Percentiles rank a stretch among this genome's conserved stretches.
phyloP scores from a whole-genome alignment of 1,284 basidiomycete species.

The Ganoderma sp. region DNA sequence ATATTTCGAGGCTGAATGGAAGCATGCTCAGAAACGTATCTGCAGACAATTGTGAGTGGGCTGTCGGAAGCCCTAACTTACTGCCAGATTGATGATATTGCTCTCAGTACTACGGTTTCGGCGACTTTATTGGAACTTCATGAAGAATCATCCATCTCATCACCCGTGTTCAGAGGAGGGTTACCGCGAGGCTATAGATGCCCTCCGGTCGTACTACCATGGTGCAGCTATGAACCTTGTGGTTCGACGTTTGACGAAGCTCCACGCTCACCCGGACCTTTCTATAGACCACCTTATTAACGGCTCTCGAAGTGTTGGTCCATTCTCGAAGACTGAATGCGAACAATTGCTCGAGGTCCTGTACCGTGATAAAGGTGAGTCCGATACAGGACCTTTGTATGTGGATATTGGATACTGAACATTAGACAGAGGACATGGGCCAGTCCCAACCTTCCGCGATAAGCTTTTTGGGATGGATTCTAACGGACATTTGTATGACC shows the following conservation, averaged over 20 bases:
- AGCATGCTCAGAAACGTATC: conserved; percentile 11
- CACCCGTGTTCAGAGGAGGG: conserved; percentile 47
- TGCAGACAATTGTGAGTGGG: conserved; percentile 12
- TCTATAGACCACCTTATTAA: conserved; percentile 50
- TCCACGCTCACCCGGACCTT: neutral
- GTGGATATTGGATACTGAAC: neutral
- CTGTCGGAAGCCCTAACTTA: neutral
- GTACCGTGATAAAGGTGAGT: conserved; percentile 37
- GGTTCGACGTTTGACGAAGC: neutral
- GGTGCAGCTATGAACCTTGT: conserved; percentile 38
- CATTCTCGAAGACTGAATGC: conserved; percentile 59
- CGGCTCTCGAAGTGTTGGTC: conserved; percentile 48
- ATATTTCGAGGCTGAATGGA: conserved; percentile 5
- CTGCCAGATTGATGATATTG: neutral
- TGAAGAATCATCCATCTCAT: conserved; percentile 56
- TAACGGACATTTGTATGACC: conserved; percentile 48
- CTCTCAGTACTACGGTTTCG: conserved; percentile 50
- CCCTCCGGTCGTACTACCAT: conserved; percentile 54
- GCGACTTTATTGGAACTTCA: conserved; percentile 57
- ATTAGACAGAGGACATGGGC: neutral
- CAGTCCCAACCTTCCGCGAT: conserved; percentile 18
- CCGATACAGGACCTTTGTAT: neutral
- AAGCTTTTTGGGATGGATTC: conserved; percentile 28
- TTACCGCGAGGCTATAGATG: conserved; percentile 53
- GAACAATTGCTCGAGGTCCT: conserved; percentile 51